A percentile compares a stretch with the other conserved stretches of the same genome.
Evolutionary conservation across 1,284 basidiomycete genomes (phyloP).

Genomic region (Blastosporella zonata): DNA sequence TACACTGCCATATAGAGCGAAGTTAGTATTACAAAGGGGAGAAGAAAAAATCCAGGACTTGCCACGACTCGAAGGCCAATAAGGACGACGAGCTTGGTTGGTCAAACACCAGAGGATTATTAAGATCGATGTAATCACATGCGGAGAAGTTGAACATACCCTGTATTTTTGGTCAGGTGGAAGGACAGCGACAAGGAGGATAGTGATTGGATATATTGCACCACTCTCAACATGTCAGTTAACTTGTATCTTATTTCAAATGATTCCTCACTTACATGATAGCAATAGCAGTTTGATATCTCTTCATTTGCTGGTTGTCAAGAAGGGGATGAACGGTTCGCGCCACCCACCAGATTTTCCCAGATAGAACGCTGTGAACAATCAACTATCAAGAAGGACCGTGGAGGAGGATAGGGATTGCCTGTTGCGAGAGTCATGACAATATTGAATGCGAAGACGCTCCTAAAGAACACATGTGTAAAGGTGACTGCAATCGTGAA

Average conservation of each 20-base stretch:
- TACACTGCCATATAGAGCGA: slow-evolving; percentile 13
- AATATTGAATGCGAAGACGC: slow-evolving; percentile 24
- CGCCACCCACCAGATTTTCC: slow-evolving; percentile 30
- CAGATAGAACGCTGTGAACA: slow-evolving; percentile 16
- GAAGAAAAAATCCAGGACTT: background rate
- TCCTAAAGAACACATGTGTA: slow-evolving; percentile 23
- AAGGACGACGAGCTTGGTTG: slow-evolving; percentile 4
- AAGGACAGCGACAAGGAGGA: slow-evolving; percentile 7
- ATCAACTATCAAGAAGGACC: background rate
- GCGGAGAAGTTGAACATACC: slow-evolving; percentile 1
- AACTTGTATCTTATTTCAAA: background rate
- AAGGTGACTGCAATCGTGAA: slow-evolving; percentile 10
- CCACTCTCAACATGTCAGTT: slow-evolving; percentile 10
- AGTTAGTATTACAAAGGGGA: background rate
- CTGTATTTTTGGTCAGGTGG: slow-evolving; percentile 6
- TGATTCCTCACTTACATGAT: slow-evolving; percentile 16
- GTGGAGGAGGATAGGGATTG: background rate
- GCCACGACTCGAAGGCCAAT: slow-evolving; percentile 16
- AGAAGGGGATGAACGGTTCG: slow-evolving; percentile 24
- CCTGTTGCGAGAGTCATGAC: slow-evolving; percentile 25
- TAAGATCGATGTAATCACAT: background rate
- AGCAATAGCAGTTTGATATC: slow-evolving; percentile 24
- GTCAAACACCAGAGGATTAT: background rate
- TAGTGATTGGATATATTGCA: slow-evolving; percentile 14
- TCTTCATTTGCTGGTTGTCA: slow-evolving; percentile 19